A percentile compares a stretch with the other conserved stretches of the same genome.
These are phyloP conservation scores for Irineochytrium annulatum DNA, from an alignment of 192 early-diverging fungal genomes.

Conservation along the genomic window DNA sequence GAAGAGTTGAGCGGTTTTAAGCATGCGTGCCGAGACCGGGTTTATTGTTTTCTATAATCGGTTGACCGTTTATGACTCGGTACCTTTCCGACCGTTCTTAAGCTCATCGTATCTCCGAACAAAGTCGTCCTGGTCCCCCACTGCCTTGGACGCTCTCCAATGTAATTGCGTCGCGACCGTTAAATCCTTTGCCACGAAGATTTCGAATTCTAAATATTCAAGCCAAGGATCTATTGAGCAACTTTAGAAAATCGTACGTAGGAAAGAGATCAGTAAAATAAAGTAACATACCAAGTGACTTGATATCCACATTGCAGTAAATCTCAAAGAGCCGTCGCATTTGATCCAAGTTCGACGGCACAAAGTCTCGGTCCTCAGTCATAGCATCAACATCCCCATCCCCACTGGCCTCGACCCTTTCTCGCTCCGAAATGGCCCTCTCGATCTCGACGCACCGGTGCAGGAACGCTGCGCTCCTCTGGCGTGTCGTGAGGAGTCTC, in stretches of 20 bases:
- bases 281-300: conserved; percentile 35
- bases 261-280: conserved; percentile 7
- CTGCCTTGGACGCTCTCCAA: conserved; percentile 56
- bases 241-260: neutral
- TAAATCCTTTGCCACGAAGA: conserved; percentile 41
- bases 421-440: conserved; percentile 13
- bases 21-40: too few relatives aligned
- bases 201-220: conserved; percentile 33
- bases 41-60: too few relatives aligned
- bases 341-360: conserved; percentile 42
- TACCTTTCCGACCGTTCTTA: too few relatives aligned
- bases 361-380: conserved; percentile 19
- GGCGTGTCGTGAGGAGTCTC: conserved; percentile 47
- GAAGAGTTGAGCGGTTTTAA: conserved; percentile 1
- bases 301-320: conserved; percentile 37
- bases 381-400: conserved; percentile 1
- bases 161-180: conserved; percentile 47
- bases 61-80: too few relatives aligned
- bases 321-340: too few relatives aligned
- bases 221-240: conserved; percentile 35
- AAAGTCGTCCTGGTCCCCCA: conserved; percentile 55
- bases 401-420: neutral
- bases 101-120: conserved; percentile 24
- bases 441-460: conserved; percentile 61
- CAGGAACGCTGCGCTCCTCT: conserved; percentile 60